phyloP scores from a whole-genome alignment of 495 filamentous ascomycete genomes.

The Hypoxylon rickii region DNA sequence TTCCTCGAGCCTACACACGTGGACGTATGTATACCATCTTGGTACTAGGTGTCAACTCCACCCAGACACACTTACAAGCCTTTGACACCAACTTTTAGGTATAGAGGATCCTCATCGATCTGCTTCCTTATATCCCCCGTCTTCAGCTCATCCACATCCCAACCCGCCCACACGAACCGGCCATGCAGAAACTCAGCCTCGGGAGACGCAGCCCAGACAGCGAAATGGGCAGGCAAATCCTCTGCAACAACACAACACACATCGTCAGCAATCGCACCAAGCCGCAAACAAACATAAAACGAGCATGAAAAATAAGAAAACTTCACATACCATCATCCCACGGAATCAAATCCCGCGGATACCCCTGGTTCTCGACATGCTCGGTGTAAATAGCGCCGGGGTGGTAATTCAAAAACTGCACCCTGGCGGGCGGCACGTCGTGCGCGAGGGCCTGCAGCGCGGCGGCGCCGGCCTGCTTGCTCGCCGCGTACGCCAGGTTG shows the following conservation, averaged over 20 bases:
- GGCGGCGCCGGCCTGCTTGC: constrained; percentile 46
- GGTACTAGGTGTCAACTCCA: constrained; percentile 59
- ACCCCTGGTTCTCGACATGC: constrained; percentile 19
- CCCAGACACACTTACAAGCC: constrained; percentile 22
- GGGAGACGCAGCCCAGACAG: constrained; percentile 53
- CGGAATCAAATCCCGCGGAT: constrained; percentile 7
- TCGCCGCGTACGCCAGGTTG: constrained; percentile 37
- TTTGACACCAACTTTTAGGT: constrained; percentile 33
- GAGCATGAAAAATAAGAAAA: neutral
- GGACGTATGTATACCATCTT: constrained; percentile 7
- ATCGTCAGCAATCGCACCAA: no score
- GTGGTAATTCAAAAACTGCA: constrained; percentile 52
- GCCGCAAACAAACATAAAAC: no score
- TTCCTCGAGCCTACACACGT: no score
- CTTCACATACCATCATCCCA: constrained; percentile 47
- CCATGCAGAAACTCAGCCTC: constrained; percentile 60
- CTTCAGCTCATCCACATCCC: constrained; percentile 60
- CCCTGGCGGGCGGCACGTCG: constrained; percentile 31
- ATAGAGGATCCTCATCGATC: constrained; percentile 40
- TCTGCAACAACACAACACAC: no score
- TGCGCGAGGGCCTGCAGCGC: constrained; percentile 45
- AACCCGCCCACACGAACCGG: constrained; percentile 52
- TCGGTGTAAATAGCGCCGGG: constrained; percentile 48
- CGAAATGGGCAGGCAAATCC: constrained; percentile 50
- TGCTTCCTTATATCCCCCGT: constrained; percentile 39